Base-by-base conservation (phyloP, 1,284 basidiomycete species). In the Rhodotorula mucilaginosa region DNA sequence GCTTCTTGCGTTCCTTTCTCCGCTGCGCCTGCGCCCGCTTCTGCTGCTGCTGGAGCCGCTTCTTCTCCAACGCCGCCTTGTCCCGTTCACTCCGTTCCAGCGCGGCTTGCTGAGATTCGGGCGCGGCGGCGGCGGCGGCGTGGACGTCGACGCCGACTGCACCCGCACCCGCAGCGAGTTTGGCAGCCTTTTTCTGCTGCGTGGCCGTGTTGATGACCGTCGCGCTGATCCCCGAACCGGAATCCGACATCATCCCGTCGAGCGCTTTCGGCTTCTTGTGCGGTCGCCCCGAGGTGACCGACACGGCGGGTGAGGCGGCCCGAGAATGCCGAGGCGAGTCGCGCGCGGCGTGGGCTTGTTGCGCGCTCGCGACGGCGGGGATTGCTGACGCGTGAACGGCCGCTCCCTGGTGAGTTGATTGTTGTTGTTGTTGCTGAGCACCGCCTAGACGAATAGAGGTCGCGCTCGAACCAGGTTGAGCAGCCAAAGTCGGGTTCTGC, bases 371-470 rank as follows among this genome's bases (percentile, higher is more conserved):
- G 26, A 26, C 54, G 54, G 54, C 54, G 13, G 16, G 26, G 26
- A 18, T 5, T 12, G 26, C 54, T 29, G 54, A n/a, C 16, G 54
- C n/a, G 29, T n/a, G 26, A 16, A 26, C 26, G 29, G 54, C 54
- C 16, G 13, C n/a, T 26, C 26, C 52, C n/a, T 15, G 58, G 13
- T 16, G 23, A 10, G 47, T 4, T 21, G n/a, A 19, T 18, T 7
- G n/a, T 16, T 13, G 58, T 34, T 8, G 19, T n/a, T 52, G 54
- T 64, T 23, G 57, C 12, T 58, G 57, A 8, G 63, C 58, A 2
- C 63, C 58, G 26, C 67, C 69, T 46, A 74, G 61, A 12, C 70
- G 60, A 60, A 73, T 74, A 12, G 70, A 68, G 15, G 72, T 74
- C n/a, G 67, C 56, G 21, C 60, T 65, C 5, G 68, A 58, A 23